phyloP scores from a whole-genome alignment of 805 yeast species.

The Candida ficus region DNA sequence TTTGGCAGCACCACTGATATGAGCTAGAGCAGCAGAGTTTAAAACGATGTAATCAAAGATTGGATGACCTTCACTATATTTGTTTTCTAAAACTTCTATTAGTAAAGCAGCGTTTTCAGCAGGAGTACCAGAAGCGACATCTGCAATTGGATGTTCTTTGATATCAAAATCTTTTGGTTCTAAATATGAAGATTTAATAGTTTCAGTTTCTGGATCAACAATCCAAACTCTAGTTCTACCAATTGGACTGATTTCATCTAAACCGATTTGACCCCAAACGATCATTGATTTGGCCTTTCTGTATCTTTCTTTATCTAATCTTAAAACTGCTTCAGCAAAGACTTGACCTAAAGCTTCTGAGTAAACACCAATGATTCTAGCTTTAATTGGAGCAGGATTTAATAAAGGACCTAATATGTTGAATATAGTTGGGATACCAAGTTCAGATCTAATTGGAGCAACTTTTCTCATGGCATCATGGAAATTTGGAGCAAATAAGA shows the following conservation, averaged over 20 bases:
- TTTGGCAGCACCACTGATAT: slow-evolving; percentile 61
- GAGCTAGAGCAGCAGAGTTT: slow-evolving; percentile 85
- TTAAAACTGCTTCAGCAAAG: slow-evolving; percentile 75
- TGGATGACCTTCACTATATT: slow-evolving; percentile 49
- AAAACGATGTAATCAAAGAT: slow-evolving; percentile 84
- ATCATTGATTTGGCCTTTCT: slow-evolving; percentile 59
- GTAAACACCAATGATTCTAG: slow-evolving; percentile 88
- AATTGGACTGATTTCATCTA: slow-evolving; percentile 91
- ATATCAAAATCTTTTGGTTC: slow-evolving; percentile 80
- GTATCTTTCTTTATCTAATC: slow-evolving; percentile 46
- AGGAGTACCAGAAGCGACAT: slow-evolving; percentile 84
- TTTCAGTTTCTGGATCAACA: slow-evolving; percentile 39
- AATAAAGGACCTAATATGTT: slow-evolving; percentile 90
- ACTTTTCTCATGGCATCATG: slow-evolving; percentile 88
- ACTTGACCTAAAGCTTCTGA: slow-evolving; percentile 72
- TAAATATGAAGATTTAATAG: slow-evolving; percentile 39
- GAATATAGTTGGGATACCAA: slow-evolving; percentile 92
- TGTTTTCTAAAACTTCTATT: slow-evolving; percentile 36
- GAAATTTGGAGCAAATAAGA: slow-evolving; percentile 91
- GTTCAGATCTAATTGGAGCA: slow-evolving; percentile 65
- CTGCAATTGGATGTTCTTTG: slow-evolving; percentile 58
- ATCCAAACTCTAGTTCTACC: slow-evolving; percentile 83
- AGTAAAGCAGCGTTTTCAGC: slow-evolving; percentile 69
- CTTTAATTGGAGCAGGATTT: slow-evolving; percentile 80
- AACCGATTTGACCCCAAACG: slow-evolving; percentile 88